Evolutionary conservation across 2,329 filamentous ascomycete species (phyloP).

Genomic region (Fusarium coffeatum): DNA sequence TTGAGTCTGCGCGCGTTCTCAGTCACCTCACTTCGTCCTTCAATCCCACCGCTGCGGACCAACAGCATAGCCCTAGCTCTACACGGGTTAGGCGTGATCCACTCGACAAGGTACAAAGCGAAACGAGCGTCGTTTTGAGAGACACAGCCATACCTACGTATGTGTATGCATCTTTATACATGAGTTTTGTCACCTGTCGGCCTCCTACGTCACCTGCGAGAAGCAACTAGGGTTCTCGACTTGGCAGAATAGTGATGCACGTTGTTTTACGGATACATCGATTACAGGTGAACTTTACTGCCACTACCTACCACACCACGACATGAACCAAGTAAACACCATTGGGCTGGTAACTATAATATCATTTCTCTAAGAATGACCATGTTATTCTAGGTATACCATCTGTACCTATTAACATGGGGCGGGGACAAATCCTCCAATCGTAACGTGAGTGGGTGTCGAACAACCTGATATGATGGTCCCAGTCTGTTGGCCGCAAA

Average conservation of each 20-base stretch:
- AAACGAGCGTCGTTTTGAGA: slow-evolving; percentile 33
- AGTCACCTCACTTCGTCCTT: slow-evolving; percentile 28
- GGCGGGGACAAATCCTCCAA: slow-evolving; percentile 8
- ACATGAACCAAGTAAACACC: neutral
- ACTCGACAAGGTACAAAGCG: slow-evolving; percentile 26
- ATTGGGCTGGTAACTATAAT: neutral
- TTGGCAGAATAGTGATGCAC: neutral
- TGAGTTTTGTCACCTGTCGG: slow-evolving; percentile 21
- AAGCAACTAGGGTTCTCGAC: neutral
- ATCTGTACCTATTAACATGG: slow-evolving; percentile 12
- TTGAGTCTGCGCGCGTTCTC: slow-evolving; percentile 19
- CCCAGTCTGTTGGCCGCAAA: slow-evolving; percentile 43
- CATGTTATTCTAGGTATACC: slow-evolving; percentile 25
- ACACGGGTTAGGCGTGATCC: slow-evolving; percentile 20
- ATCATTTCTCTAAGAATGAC: slow-evolving; percentile 6
- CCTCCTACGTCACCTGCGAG: slow-evolving; percentile 14
- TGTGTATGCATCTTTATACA: slow-evolving; percentile 1
- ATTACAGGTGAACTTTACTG: neutral
- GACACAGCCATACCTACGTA: slow-evolving; percentile 20
- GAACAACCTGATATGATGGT: slow-evolving; percentile 27
- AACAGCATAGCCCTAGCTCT: slow-evolving; percentile 36
- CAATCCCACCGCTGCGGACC: slow-evolving; percentile 39
- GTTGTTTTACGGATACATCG: neutral
- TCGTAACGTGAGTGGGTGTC: slow-evolving; percentile 14
- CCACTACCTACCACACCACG: neutral